Percentiles rank a stretch among this genome's conserved stretches.
phyloP scores from a whole-genome alignment of 768 basidiomycete genomes.

The Lactarius hengduanensis region DNA sequence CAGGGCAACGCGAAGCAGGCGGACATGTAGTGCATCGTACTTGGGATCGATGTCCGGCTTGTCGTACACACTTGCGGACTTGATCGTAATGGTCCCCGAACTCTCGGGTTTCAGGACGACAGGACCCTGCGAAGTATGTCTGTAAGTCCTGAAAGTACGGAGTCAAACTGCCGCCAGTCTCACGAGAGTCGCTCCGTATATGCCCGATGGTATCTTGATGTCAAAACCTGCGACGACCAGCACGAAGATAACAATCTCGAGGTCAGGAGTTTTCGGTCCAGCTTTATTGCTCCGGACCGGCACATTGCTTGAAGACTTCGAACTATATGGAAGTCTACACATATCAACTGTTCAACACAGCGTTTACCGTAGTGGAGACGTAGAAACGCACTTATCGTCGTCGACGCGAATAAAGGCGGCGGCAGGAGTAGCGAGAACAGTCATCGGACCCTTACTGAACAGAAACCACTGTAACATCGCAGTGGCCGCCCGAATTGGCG shows the following conservation, averaged over 20 bases:
- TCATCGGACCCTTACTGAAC: constrained; percentile 23
- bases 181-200: constrained; percentile 20
- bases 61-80: constrained; percentile 21
- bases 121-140: constrained; percentile 6
- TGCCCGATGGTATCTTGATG: constrained; percentile 13
- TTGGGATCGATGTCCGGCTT: constrained; percentile 24
- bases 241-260: constrained; percentile 24
- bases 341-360: not conserved
- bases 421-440: constrained; percentile 14
- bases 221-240: constrained; percentile 11
- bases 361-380: not conserved
- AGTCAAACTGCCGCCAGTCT: not conserved
- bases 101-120: constrained; percentile 24
- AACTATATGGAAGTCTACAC: constrained; percentile 18
- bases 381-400: constrained; percentile 19
- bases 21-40: constrained; percentile 1
- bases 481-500: constrained; percentile 9
- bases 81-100: constrained; percentile 18
- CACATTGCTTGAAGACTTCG: constrained; percentile 14
- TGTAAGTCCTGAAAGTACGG: not conserved
- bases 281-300: constrained; percentile 15
- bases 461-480: constrained; percentile 20
- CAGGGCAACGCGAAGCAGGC: not conserved
- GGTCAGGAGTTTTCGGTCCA: constrained; percentile 23
- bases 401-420: constrained; percentile 26